phyloP scores from a whole-genome alignment of 1,139 yeast genomes.

The Tardiomyces depauwii region DNA sequence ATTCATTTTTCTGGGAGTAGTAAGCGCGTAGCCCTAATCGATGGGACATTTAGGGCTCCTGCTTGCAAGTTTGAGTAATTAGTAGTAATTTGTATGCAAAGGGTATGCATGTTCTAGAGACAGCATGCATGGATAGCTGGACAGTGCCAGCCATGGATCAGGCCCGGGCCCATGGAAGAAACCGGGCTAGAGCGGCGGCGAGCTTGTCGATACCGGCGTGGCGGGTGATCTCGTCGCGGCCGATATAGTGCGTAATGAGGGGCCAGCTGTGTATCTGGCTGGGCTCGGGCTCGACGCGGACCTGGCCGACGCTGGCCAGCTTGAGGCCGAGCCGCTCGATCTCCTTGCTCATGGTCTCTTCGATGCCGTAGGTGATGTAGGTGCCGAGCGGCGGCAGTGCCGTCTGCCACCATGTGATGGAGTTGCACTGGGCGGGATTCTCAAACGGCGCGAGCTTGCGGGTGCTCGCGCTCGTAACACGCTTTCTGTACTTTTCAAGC shows the following conservation, averaged over 20 bases:
- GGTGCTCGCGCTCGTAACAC: constrained; percentile 2
- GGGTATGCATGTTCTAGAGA: no score
- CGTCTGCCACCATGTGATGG: constrained; percentile 26
- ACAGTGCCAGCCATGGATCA: no score
- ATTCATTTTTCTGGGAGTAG: background rate
- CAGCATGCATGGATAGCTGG: no score
- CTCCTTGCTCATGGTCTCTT: constrained; percentile 26
- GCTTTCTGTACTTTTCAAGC: constrained; percentile 10
- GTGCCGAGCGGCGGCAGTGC: constrained; percentile 28
- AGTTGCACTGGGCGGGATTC: constrained; percentile 27
- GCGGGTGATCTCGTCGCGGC: constrained; percentile 13
- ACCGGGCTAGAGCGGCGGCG: constrained; percentile 14
- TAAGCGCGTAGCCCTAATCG: background rate
- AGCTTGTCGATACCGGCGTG: constrained; percentile 17
- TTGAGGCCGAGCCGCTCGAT: constrained; percentile 21
- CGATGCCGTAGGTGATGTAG: constrained; percentile 27
- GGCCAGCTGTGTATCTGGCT: constrained; percentile 22
- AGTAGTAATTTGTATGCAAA: no score
- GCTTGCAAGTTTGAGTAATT: no score
- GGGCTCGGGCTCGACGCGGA: constrained; percentile 14
- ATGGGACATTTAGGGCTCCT: background rate
- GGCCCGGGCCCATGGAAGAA: constrained; percentile 14
- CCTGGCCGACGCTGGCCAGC: constrained; percentile 11
- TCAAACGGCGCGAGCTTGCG: constrained; percentile 11
- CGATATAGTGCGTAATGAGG: constrained; percentile 14